Conservation (phyloP, 2,329 filamentous ascomycete genomes). For the Monilinia fructicola region DNA sequence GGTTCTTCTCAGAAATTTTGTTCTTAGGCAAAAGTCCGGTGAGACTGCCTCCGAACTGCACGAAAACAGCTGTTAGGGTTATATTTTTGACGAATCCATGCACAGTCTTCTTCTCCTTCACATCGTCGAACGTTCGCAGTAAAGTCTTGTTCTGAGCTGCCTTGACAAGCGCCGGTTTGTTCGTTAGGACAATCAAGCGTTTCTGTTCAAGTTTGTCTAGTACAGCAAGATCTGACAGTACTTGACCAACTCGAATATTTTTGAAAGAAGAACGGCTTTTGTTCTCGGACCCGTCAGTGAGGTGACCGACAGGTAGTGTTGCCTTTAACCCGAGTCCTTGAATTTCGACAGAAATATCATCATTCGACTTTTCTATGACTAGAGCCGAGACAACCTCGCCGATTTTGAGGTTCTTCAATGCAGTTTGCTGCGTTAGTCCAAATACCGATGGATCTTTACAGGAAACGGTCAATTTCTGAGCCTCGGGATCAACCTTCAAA, state of each 20-base stretch:
- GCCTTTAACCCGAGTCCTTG: slow-evolving; percentile 73
- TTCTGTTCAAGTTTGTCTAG: slow-evolving; percentile 82
- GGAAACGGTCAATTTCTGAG: slow-evolving; percentile 76
- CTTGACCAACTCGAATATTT: slow-evolving; percentile 81
- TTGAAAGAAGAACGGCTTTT: slow-evolving; percentile 77
- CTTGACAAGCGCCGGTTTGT: slow-evolving; percentile 79
- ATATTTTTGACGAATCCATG: slow-evolving; percentile 85
- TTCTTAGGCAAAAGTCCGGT: slow-evolving; percentile 78
- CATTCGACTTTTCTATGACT: slow-evolving; percentile 77
- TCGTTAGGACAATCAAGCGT: slow-evolving; percentile 72
- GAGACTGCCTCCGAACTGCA: slow-evolving; percentile 80
- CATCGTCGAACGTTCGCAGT: slow-evolving; percentile 68
- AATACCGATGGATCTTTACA: slow-evolving; percentile 87
- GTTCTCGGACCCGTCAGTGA: slow-evolving; percentile 78
- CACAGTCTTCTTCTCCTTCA: slow-evolving; percentile 66
- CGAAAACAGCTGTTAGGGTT: slow-evolving; percentile 75
- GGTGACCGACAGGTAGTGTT: slow-evolving; percentile 71
- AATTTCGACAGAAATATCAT: slow-evolving; percentile 76
- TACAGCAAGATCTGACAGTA: slow-evolving; percentile 76
- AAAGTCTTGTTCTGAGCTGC: slow-evolving; percentile 71
- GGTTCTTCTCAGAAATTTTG: slow-evolving; percentile 69
- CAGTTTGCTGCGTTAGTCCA: slow-evolving; percentile 71
- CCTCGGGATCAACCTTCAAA: slow-evolving; percentile 72
- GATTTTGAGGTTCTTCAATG: slow-evolving; percentile 69
- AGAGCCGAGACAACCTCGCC: slow-evolving; percentile 76